Conservation (phyloP, 306 rosid species). For the Adenanthera pavonina region DNA sequence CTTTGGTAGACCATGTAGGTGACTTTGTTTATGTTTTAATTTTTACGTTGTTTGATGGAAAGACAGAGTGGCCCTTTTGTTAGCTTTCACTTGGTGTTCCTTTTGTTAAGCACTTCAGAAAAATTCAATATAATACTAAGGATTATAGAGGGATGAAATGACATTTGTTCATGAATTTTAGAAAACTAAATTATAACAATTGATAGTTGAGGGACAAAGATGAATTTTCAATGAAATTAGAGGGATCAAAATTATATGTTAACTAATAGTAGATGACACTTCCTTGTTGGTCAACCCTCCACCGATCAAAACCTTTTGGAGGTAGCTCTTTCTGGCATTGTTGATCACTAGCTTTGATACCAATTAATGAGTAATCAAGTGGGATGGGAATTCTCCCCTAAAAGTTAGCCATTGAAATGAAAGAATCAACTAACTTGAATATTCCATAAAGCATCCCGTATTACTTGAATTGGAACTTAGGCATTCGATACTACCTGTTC, state of each 20-base stretch:
- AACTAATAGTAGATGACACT: too few species aligned
- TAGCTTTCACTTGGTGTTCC: not conserved
- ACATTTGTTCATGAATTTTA: not conserved
- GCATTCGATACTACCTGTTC: not conserved
- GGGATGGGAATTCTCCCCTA: too few species aligned
- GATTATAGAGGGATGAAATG: conserved; percentile 4
- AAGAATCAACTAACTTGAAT: too few species aligned
- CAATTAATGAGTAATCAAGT: too few species aligned
- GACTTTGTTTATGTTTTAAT: not conserved
- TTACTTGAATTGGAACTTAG: too few species aligned
- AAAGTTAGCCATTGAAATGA: too few species aligned
- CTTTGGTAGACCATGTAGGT: conserved; percentile 12
- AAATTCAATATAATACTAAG: not conserved
- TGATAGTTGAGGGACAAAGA: not conserved
- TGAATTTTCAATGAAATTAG: conserved; percentile 13
- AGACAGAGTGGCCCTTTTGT: not conserved
- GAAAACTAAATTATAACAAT: conserved; percentile 7
- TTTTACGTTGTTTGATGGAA: conserved; percentile 10
- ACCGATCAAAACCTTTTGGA: too few species aligned
- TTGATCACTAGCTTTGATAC: too few species aligned
- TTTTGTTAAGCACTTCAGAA: not conserved
- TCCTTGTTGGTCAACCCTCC: too few species aligned
- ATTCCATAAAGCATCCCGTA: too few species aligned
- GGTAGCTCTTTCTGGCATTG: too few species aligned
- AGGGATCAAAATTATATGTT: not conserved